These are phyloP conservation scores for Halenospora varia DNA, from an alignment of 495 filamentous ascomycete genomes.

Conservation along the genomic window DNA sequence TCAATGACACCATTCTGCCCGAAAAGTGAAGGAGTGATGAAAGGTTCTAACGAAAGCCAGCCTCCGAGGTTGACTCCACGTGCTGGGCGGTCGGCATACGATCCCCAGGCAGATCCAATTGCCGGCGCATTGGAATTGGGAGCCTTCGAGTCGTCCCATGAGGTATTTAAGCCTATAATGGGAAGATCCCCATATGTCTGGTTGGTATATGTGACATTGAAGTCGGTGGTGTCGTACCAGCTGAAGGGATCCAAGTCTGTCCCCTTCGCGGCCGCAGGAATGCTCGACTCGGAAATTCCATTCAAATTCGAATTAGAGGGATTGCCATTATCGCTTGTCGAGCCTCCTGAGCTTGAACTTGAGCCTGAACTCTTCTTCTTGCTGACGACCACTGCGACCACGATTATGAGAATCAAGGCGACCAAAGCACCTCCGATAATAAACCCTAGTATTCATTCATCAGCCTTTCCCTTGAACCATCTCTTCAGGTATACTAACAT, in stretches of 20 bases:
- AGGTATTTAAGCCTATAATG: conserved; percentile 82
- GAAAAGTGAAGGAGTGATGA: conserved; percentile 92
- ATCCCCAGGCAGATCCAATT: conserved; percentile 64
- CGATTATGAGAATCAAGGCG: conserved; percentile 67
- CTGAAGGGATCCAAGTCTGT: conserved; percentile 84
- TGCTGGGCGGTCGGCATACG: conserved; percentile 76
- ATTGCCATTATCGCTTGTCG: conserved; percentile 26
- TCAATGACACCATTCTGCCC: conserved; percentile 76
- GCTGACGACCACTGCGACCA: conserved; percentile 65
- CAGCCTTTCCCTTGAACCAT: background rate
- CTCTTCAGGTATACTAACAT: conserved; percentile 32
- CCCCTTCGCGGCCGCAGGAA: conserved; percentile 66
- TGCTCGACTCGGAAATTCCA: conserved; percentile 52
- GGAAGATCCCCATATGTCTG: conserved; percentile 79
- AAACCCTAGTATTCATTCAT: conserved; percentile 42
- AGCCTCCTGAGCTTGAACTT: conserved; percentile 13
- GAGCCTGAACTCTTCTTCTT: conserved; percentile 50
- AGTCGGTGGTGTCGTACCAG: conserved; percentile 88
- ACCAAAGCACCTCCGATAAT: conserved; percentile 48
- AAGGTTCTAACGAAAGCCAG: conserved; percentile 92
- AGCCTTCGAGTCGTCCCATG: conserved; percentile 78
- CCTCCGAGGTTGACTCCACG: conserved; percentile 92
- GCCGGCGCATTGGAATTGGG: conserved; percentile 79
- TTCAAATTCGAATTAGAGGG: conserved; percentile 56
- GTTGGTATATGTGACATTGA: conserved; percentile 92